Conservation (phyloP, 352 stramenopile genomes). For the Globisporangium mamillatum region DNA sequence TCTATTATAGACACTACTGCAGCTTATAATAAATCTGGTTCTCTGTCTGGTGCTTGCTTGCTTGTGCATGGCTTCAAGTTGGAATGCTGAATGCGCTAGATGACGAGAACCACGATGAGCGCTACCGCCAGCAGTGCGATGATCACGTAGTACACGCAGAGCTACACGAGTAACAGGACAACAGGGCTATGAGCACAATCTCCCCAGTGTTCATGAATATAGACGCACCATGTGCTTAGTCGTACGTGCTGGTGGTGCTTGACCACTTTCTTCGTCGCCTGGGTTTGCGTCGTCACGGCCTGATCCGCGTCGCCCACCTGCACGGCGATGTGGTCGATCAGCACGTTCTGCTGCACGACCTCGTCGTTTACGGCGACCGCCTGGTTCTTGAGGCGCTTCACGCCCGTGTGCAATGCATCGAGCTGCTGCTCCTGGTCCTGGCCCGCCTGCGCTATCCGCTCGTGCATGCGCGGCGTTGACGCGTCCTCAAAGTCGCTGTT, state of each 20-base stretch:
- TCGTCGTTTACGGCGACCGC: constrained; percentile 60
- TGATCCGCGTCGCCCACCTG: constrained; percentile 39
- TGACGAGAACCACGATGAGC: constrained; percentile 52
- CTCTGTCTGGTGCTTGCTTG: neutral
- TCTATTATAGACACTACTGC: neutral
- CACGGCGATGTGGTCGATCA: constrained; percentile 57
- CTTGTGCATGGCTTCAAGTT: neutral
- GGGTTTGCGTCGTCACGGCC: constrained; percentile 46
- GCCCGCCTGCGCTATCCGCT: constrained; percentile 45
- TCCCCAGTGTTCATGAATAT: too few relatives aligned
- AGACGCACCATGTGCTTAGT: neutral
- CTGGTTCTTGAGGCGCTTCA: constrained; percentile 48
- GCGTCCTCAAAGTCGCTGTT: constrained; percentile 45
- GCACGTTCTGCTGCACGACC: constrained; percentile 50
- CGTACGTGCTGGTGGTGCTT: constrained; percentile 38
- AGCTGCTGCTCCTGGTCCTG: constrained; percentile 56
- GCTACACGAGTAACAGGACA: constrained; percentile 5
- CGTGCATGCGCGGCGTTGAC: constrained; percentile 46
- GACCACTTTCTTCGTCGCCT: constrained; percentile 48
- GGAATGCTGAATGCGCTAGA: constrained; percentile 20
- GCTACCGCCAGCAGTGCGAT: constrained; percentile 46
- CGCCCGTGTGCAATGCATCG: constrained; percentile 50
- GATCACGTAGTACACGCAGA: constrained; percentile 58
- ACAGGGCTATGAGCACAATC: too few relatives aligned
- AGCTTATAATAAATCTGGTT: neutral